A percentile compares a stretch with the other conserved stretches of the same genome.
Conservation (phyloP, 73 alveolate genomes). For the Paramecium pentaurelia region DNA sequence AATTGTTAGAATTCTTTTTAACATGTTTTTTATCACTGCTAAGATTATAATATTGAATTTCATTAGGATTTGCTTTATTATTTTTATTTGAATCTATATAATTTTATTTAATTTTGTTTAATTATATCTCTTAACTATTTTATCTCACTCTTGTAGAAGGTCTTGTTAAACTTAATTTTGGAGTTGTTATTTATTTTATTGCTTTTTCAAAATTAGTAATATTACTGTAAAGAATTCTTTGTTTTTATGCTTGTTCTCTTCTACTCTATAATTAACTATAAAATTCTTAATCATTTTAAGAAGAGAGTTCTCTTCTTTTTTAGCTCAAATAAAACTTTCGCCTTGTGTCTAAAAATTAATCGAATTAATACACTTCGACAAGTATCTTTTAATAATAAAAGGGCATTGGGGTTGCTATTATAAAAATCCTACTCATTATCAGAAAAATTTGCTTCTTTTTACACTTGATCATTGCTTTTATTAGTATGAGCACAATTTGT, state of each 20-base stretch:
- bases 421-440: background rate
- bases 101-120: background rate
- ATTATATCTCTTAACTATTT: background rate
- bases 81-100: background rate
- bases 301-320: background rate
- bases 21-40: background rate
- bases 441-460: background rate
- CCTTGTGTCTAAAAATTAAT: background rate
- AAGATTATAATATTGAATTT: background rate
- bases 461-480: background rate
- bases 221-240: background rate
- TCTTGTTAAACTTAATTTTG: background rate
- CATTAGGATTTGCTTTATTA: background rate
- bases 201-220: background rate
- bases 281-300: background rate
- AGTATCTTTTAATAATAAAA: background rate
- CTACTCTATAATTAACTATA: background rate
- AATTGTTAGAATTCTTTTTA: background rate
- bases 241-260: background rate
- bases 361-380: slow-evolving; percentile 22
- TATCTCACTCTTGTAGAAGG: background rate
- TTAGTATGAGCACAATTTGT: background rate
- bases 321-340: slow-evolving; percentile 2
- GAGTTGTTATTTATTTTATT: background rate
- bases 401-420: background rate